Evolutionary conservation across 192 early-diverging fungal genomes (phyloP).

Genomic region (Powellomyces hirtus): DNA sequence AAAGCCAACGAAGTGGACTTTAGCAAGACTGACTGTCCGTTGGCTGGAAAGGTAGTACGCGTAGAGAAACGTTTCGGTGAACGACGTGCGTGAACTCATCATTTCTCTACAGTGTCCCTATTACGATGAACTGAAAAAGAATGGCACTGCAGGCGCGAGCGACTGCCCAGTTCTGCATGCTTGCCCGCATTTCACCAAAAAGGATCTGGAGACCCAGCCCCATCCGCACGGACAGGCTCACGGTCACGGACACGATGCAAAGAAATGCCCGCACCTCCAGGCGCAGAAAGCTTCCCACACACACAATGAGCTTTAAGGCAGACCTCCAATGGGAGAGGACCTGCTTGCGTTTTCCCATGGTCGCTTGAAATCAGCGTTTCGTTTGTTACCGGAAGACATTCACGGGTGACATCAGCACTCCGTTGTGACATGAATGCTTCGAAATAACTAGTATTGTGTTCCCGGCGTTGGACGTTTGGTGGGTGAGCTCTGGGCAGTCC

Average conservation of each 20-base stretch:
- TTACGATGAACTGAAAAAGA: conserved; percentile 35
- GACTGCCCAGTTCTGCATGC: conserved; percentile 31
- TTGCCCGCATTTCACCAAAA: conserved; percentile 28
- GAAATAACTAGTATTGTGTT: too few species aligned
- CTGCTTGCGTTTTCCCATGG: too few species aligned
- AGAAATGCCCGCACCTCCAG: conserved; percentile 35
- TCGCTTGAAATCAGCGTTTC: too few species aligned
- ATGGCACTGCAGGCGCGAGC: neutral
- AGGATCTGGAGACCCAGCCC: conserved; percentile 26
- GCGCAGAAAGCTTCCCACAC: conserved; percentile 3
- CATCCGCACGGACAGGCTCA: conserved; percentile 18
- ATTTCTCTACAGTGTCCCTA: conserved; percentile 31
- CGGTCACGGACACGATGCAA: conserved; percentile 34
- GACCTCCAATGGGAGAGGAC: too few species aligned
- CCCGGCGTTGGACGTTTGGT: too few species aligned
- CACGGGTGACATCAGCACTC: too few species aligned
- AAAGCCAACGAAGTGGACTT: conserved; percentile 27
- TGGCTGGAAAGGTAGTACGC: conserved; percentile 25
- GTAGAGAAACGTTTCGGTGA: too few species aligned
- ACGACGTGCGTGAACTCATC: too few species aligned
- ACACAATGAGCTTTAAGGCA: too few species aligned
- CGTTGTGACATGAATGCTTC: too few species aligned
- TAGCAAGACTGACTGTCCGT: conserved; percentile 26
- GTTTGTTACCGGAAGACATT: too few species aligned
- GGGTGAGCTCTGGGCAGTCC: too few species aligned